Percentiles rank a stretch among this genome's conserved stretches.
Evolutionary conservation across 129 eudicot genomes (phyloP).

Genomic region (Chrysanthemum seticuspe): DNA sequence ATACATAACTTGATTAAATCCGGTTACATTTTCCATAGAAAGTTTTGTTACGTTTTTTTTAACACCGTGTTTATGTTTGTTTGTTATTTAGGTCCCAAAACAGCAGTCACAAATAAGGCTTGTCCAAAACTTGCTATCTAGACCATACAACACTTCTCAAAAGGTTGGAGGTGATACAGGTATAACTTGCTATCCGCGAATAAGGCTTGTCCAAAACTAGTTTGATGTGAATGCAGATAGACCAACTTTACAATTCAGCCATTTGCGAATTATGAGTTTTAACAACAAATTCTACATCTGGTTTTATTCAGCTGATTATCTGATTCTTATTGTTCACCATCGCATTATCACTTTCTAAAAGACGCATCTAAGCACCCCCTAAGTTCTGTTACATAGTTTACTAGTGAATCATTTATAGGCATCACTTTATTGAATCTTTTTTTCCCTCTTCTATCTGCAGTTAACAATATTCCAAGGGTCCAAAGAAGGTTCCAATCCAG

Average conservation of each 20-base stretch:
- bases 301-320: not conserved
- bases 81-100: constrained; percentile 24
- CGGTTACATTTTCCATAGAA: no score
- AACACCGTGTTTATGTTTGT: constrained; percentile 20
- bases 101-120: constrained; percentile 26
- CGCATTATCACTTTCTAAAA: not conserved
- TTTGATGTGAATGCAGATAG: no score
- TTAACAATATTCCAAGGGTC: constrained; percentile 27
- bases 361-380: not conserved
- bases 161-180: constrained; percentile 26
- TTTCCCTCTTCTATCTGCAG: constrained; percentile 30
- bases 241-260: no score
- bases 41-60: not conserved
- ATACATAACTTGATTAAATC: no score
- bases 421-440: not conserved
- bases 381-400: not conserved
- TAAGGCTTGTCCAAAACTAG: no score
- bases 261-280: no score
- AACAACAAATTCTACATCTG: not conserved
- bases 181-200: not conserved
- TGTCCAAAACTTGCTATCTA: constrained; percentile 21
- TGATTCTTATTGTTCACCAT: no score
- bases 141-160: constrained; percentile 25
- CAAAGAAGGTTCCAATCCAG: constrained; percentile 64
- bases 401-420: not conserved